A percentile compares a stretch with the other conserved stretches of the same genome.
Evolutionary conservation across 2,329 filamentous ascomycete species (phyloP).

Genomic region (Colletotrichum kahawae): DNA sequence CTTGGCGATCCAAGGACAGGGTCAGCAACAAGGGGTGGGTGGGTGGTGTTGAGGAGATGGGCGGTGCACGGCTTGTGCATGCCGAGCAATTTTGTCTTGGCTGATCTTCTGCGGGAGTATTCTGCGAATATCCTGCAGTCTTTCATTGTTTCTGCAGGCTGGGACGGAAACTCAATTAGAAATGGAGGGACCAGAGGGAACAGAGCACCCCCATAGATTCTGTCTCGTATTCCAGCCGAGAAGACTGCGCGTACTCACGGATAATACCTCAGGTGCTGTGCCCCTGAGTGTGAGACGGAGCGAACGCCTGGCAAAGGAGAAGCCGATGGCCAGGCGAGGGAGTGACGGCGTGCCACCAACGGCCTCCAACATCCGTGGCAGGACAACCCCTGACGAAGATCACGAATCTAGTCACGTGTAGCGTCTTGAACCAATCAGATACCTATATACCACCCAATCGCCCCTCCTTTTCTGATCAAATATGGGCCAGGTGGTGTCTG

Average conservation of each 20-base stretch:
- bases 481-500: not conserved
- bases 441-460: not conserved
- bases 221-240: constrained; percentile 1
- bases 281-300: not conserved
- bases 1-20: constrained; percentile 21
- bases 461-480: constrained; percentile 3
- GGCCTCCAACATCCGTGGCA: not conserved
- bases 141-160: not conserved
- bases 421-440: accelerated
- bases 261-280: not conserved
- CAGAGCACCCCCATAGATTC: not conserved
- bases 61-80: not conserved
- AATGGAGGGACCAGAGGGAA: not conserved
- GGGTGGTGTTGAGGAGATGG: not conserved
- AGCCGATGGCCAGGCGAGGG: not conserved
- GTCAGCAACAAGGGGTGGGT: not conserved
- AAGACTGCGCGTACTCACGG: not conserved
- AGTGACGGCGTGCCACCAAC: constrained; percentile 2
- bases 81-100: not conserved
- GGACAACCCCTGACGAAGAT: not conserved
- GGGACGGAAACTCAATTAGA: not conserved
- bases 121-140: not conserved
- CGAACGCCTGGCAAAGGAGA: not conserved
- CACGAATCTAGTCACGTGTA: not conserved
- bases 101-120: not conserved